phyloP scores from a whole-genome alignment of 768 basidiomycete genomes.

The Mycena maculata region DNA sequence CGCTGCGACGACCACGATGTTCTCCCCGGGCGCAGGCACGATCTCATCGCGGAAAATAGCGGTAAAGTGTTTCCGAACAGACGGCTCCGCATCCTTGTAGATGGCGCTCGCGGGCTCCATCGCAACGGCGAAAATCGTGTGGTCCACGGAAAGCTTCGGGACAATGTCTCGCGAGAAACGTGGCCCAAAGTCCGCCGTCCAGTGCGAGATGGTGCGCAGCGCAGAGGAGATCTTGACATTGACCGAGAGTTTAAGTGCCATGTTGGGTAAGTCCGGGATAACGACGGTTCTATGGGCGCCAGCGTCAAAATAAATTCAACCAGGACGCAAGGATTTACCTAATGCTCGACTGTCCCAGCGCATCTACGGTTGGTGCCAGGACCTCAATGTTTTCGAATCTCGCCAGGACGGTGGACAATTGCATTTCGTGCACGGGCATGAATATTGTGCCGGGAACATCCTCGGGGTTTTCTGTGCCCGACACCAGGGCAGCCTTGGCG shows the following conservation, averaged over 20 bases:
- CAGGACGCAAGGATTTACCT: slow-evolving; percentile 48
- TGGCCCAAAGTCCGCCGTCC: slow-evolving; percentile 66
- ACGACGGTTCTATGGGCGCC: slow-evolving; percentile 55
- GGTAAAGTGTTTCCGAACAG: slow-evolving; percentile 64
- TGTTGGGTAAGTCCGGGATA: slow-evolving; percentile 56
- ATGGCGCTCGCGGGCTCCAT: slow-evolving; percentile 63
- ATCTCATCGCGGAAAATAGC: slow-evolving; percentile 61
- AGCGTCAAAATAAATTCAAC: neutral
- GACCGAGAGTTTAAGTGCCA: slow-evolving; percentile 63
- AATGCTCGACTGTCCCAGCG: slow-evolving; percentile 64
- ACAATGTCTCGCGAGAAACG: slow-evolving; percentile 64
- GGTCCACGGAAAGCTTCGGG: slow-evolving; percentile 59
- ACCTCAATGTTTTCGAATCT: slow-evolving; percentile 58
- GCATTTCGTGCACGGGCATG: slow-evolving; percentile 67
- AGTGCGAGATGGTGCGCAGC: slow-evolving; percentile 69
- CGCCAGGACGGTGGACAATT: slow-evolving; percentile 55
- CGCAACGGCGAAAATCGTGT: slow-evolving; percentile 55
- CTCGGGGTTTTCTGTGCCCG: slow-evolving; percentile 40
- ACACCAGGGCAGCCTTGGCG: slow-evolving; percentile 45
- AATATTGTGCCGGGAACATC: slow-evolving; percentile 46
- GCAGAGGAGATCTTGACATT: slow-evolving; percentile 70
- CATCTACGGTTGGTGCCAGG: slow-evolving; percentile 53
- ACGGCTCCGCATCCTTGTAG: slow-evolving; percentile 54
- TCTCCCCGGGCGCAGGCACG: slow-evolving; percentile 52
- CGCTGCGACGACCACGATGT: slow-evolving; percentile 62